Evolutionary conservation across 2,329 filamentous ascomycete species (phyloP).

Genomic region (Phialocephala sp.): DNA sequence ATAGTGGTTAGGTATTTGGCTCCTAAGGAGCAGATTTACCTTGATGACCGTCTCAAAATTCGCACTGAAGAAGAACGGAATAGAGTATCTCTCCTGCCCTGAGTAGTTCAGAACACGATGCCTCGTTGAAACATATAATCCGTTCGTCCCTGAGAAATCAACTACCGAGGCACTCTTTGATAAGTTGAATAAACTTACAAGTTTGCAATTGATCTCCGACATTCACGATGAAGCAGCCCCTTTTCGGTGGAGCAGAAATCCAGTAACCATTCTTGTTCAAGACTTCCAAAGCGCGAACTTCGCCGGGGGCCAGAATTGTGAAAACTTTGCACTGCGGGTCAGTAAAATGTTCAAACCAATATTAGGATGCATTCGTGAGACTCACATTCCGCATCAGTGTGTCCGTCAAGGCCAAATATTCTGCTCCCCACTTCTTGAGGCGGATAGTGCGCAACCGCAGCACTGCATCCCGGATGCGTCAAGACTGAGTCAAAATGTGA

Average conservation of each 20-base stretch:
- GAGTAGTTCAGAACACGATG: constrained; percentile 59
- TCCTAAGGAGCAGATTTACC: not conserved
- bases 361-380: not conserved
- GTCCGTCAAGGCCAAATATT: constrained; percentile 29
- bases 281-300: constrained; percentile 35
- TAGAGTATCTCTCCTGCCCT: constrained; percentile 54
- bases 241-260: constrained; percentile 21
- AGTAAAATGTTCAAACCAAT: not conserved
- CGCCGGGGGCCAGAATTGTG: constrained; percentile 33
- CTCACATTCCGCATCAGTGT: constrained; percentile 37
- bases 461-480: constrained; percentile 26
- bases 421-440: constrained; percentile 27
- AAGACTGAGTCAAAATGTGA: constrained; percentile 26
- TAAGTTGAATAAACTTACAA: not conserved
- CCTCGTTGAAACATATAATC: constrained; percentile 54
- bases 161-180: not conserved
- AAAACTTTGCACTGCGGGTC: constrained; percentile 19
- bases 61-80: constrained; percentile 59
- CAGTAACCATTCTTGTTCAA: constrained; percentile 27
- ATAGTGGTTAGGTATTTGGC: too few species aligned
- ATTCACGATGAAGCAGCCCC: constrained; percentile 50
- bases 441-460: constrained; percentile 35
- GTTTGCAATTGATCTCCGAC: constrained; percentile 52
- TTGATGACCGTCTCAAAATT: constrained; percentile 48
- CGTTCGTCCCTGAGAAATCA: constrained; percentile 44